Percentiles rank a stretch among this genome's conserved stretches.
Conservation (phyloP, 2,329 filamentous ascomycete species). For the Myriangium duriaei region DNA sequence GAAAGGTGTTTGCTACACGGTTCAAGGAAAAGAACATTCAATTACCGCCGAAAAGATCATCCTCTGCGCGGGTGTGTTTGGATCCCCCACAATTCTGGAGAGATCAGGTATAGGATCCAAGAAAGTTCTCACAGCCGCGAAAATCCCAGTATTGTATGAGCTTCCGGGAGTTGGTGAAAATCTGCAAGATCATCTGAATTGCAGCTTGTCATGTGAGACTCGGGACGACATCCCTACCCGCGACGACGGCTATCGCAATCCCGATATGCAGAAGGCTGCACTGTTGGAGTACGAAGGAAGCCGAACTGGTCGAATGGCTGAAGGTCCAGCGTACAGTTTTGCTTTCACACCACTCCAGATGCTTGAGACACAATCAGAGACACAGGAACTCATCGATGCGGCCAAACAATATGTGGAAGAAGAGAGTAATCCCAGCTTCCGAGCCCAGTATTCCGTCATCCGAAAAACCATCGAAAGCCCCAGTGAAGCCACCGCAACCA, state of each 20-base stretch:
- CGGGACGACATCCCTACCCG: conserved; percentile 12
- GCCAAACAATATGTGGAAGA: conserved; percentile 11
- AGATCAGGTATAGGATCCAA: conserved; percentile 38
- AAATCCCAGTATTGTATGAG: conserved; percentile 43
- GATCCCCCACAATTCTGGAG: conserved; percentile 58
- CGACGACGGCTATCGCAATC: conserved; percentile 4
- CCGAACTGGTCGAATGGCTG: conserved; percentile 8
- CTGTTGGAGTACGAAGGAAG: conserved; percentile 27
- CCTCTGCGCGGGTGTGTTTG: conserved; percentile 66
- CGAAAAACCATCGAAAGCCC: conserved; percentile 11
- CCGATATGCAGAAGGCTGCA: conserved; percentile 44
- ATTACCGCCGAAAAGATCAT: conserved; percentile 51
- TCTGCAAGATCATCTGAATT: conserved; percentile 45
- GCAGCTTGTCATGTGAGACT: conserved; percentile 15
- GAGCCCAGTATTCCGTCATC: conserved; percentile 13
- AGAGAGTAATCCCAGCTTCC: conserved; percentile 9
- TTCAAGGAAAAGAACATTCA: conserved; percentile 23
- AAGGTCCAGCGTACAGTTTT: conserved; percentile 15
- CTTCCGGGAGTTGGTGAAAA: conserved; percentile 53
- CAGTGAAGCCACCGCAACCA: conserved; percentile 15
- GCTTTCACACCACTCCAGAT: conserved; percentile 14
- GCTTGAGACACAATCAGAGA: conserved; percentile 13
- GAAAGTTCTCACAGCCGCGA: conserved; percentile 33
- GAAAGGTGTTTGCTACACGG: conserved; percentile 29
- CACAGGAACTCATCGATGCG: conserved; percentile 13